phyloP scores from a whole-genome alignment of 1,139 yeast species.

The Suhomyces bokatorum region DNA sequence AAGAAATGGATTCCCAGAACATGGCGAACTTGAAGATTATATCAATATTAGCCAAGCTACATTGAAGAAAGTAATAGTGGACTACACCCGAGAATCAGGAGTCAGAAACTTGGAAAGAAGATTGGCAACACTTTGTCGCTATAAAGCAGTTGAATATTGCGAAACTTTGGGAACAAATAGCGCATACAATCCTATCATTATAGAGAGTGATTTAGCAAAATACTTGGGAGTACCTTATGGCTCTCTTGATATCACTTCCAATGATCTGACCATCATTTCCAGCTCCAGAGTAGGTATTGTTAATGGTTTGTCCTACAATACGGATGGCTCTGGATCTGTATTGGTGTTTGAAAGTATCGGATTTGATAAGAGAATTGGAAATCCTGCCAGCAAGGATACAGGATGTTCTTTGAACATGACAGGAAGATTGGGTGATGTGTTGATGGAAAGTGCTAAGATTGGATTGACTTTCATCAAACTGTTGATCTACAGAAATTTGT shows the following conservation, averaged over 20 bases:
- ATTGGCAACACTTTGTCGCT: slow-evolving; percentile 72
- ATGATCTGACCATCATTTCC: slow-evolving; percentile 18
- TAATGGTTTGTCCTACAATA: slow-evolving; percentile 87
- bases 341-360: slow-evolving; percentile 79
- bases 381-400: slow-evolving; percentile 32
- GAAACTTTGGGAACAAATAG: slow-evolving; percentile 31
- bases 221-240: slow-evolving; percentile 54
- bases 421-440: slow-evolving; percentile 81
- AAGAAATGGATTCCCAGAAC: slow-evolving; percentile 63
- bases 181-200: slow-evolving; percentile 40
- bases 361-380: slow-evolving; percentile 31
- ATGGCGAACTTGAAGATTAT: slow-evolving; percentile 26
- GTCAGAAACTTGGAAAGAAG: slow-evolving; percentile 77
- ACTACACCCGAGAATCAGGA: slow-evolving; percentile 86
- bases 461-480: slow-evolving; percentile 75
- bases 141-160: slow-evolving; percentile 78
- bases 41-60: slow-evolving; percentile 48
- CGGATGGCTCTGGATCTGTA: slow-evolving; percentile 86
- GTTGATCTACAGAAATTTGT: slow-evolving; percentile 41
- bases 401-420: slow-evolving; percentile 61
- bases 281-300: slow-evolving; percentile 59
- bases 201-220: slow-evolving; percentile 45
- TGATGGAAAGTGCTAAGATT: slow-evolving; percentile 79
- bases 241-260: slow-evolving; percentile 17
- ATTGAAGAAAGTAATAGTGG: slow-evolving; percentile 59